Evolutionary conservation across 805 yeast genomes (phyloP).

Genomic region (Candida xiaguanensis): DNA sequence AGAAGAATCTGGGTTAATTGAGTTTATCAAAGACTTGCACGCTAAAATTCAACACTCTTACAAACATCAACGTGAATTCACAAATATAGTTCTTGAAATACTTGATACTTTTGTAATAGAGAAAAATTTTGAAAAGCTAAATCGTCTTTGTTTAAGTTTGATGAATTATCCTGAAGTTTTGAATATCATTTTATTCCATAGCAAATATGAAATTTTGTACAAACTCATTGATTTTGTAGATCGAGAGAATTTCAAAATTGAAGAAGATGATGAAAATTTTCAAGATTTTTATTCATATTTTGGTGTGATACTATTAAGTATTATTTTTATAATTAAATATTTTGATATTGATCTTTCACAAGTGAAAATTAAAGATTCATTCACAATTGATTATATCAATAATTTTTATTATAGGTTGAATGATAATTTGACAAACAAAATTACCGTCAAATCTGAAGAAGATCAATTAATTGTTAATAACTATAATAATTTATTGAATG

Average conservation of each 20-base stretch:
- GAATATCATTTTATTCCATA: constrained; percentile 34
- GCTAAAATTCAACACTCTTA: constrained; percentile 19
- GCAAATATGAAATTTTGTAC: constrained; percentile 34
- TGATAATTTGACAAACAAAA: constrained; percentile 24
- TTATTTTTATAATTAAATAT: constrained; percentile 20
- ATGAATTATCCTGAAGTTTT: constrained; percentile 40
- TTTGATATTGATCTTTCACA: constrained; percentile 21
- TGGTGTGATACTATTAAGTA: constrained; percentile 51
- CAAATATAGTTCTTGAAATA: constrained; percentile 14
- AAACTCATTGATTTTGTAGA: constrained; percentile 53
- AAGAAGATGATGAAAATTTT: constrained; percentile 55
- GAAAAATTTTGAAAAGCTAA: constrained; percentile 29
- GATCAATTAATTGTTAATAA: constrained; percentile 27
- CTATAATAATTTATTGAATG: constrained; percentile 37
- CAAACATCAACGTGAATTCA: constrained; percentile 23
- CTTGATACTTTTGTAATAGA: constrained; percentile 22
- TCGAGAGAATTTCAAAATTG: constrained; percentile 29
- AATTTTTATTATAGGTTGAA: constrained; percentile 29
- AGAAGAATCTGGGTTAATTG: constrained; percentile 35
- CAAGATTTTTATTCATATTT: constrained; percentile 69
- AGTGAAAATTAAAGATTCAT: constrained; percentile 25
- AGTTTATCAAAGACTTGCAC: constrained; percentile 21
- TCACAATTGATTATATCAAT: constrained; percentile 29
- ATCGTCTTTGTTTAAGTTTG: constrained; percentile 50
- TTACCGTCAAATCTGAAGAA: constrained; percentile 17